Percentiles rank a stretch among this genome's conserved stretches.
Conservation (phyloP, 495 filamentous ascomycete species). For the Ramalina peruviana region DNA sequence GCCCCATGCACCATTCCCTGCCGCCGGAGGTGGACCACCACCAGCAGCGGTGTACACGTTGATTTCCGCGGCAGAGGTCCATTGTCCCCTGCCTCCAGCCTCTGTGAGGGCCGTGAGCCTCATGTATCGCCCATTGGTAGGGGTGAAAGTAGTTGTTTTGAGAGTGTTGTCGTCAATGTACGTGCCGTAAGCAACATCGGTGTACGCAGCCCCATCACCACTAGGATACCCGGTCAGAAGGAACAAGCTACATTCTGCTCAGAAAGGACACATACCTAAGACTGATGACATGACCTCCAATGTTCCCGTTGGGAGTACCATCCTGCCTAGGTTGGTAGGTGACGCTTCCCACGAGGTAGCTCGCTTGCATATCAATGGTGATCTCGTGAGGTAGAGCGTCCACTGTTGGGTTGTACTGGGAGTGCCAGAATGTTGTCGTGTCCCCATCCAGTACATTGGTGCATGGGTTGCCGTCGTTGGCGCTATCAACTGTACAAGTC, state of each 20-base stretch:
- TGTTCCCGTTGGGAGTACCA: conserved; percentile 6
- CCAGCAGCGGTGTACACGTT: conserved; percentile 13
- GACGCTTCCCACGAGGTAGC: conserved; percentile 10
- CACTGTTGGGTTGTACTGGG: neutral
- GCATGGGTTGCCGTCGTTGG: conserved; percentile 8
- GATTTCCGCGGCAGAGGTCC: conserved; percentile 25
- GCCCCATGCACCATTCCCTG: conserved; percentile 25
- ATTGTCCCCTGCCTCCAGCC: conserved; percentile 15
- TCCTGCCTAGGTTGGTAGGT: conserved; percentile 10
- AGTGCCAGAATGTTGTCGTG: conserved; percentile 10
- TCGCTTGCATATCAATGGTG: conserved; percentile 12
- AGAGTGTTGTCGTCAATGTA: conserved; percentile 27
- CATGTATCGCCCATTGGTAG: conserved; percentile 26
- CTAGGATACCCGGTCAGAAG: conserved; percentile 9
- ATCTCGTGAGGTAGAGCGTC: conserved; percentile 7
- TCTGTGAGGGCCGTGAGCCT: conserved; percentile 25
- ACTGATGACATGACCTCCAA: conserved; percentile 10
- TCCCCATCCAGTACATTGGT: conserved; percentile 13
- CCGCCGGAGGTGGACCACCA: conserved; percentile 3
- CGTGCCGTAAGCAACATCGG: conserved; percentile 28
- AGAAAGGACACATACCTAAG: conserved; percentile 1
- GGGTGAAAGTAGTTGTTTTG: conserved; percentile 28
- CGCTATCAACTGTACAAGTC: conserved; percentile 12
- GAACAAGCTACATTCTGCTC: neutral
- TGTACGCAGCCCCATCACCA: conserved; percentile 25